These are phyloP conservation scores for Monilinia vaccinii-corymbosi DNA, from an alignment of 2,329 filamentous ascomycete genomes.

Conservation along the genomic window DNA sequence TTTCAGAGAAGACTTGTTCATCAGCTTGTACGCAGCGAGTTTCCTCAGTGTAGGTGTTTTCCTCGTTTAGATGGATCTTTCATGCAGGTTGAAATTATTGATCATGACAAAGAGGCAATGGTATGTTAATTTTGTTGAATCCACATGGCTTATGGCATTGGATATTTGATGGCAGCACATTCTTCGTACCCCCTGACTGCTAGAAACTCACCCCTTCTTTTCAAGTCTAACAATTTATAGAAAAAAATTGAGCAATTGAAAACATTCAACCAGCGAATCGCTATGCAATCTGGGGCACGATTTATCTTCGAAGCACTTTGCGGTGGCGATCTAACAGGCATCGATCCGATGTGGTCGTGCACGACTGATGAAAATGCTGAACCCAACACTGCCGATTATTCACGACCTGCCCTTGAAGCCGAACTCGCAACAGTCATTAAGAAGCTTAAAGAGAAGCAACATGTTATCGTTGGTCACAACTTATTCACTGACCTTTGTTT, in stretches of 20 bases:
- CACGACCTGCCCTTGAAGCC: constrained; percentile 17
- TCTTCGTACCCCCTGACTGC: background rate
- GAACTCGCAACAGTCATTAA: constrained; percentile 18
- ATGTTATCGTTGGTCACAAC: constrained; percentile 54
- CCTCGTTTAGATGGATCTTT: constrained; percentile 22
- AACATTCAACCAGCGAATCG: constrained; percentile 1
- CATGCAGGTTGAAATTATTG: constrained; percentile 27
- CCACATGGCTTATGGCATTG: background rate
- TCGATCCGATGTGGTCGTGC: constrained; percentile 31
- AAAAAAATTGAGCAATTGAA: constrained; percentile 3
- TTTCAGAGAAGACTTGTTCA: constrained; percentile 59
- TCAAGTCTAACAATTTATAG: background rate
- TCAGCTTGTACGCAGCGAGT: constrained; percentile 56
- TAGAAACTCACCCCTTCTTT: too few species aligned
- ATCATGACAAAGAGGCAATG: constrained; percentile 20
- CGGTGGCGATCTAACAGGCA: constrained; percentile 24
- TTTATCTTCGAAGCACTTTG: constrained; percentile 29
- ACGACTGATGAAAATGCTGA: background rate
- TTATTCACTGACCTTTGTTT: constrained; percentile 56
- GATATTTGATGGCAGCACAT: background rate
- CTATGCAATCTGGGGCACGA: constrained; percentile 18
- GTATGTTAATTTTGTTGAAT: constrained; percentile 12
- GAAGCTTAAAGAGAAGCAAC: constrained; percentile 25
- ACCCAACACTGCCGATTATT: background rate
- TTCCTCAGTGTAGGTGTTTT: constrained; percentile 29